Evolutionary conservation across 1,139 yeast species (phyloP).

Genomic region (Geotrichum reessii): DNA sequence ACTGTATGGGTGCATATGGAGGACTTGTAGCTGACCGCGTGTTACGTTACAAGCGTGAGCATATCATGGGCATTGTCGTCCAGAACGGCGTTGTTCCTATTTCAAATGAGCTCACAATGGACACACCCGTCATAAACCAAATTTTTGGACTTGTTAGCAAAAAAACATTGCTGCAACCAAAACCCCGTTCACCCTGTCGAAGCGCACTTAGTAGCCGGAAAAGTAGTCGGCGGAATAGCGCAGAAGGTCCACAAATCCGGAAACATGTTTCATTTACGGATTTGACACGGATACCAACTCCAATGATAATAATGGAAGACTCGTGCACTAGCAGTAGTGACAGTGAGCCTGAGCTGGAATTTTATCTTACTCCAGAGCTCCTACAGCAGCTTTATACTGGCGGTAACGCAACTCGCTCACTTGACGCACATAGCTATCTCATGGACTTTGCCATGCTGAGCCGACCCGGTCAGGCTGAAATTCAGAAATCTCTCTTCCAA

Average conservation of each 20-base stretch:
- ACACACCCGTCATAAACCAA: not conserved
- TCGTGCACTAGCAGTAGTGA: not conserved
- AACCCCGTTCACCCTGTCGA: not conserved
- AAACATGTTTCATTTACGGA: not conserved
- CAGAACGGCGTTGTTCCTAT: slow-evolving; percentile 42
- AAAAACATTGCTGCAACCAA: not conserved
- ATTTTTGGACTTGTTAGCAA: not conserved
- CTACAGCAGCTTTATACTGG: not conserved
- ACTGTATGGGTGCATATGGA: slow-evolving; percentile 42
- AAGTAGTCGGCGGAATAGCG: not conserved
- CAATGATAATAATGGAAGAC: not conserved
- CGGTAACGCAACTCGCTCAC: not conserved
- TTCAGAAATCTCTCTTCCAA: slow-evolving; percentile 37
- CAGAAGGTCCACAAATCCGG: not conserved
- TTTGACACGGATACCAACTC: not conserved
- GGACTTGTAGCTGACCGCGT: slow-evolving; percentile 41
- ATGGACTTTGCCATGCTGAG: slow-evolving; percentile 32
- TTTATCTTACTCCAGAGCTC: not conserved
- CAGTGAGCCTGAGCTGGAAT: not conserved
- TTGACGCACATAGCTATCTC: not conserved
- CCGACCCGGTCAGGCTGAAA: slow-evolving; percentile 31
- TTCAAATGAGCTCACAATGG: not conserved
- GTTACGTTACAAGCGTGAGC: slow-evolving; percentile 34
- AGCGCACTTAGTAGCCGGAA: not conserved
- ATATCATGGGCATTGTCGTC: slow-evolving; percentile 34